phyloP scores from a whole-genome alignment of 106 monocot genomes.

The Chionographis japonica region DNA sequence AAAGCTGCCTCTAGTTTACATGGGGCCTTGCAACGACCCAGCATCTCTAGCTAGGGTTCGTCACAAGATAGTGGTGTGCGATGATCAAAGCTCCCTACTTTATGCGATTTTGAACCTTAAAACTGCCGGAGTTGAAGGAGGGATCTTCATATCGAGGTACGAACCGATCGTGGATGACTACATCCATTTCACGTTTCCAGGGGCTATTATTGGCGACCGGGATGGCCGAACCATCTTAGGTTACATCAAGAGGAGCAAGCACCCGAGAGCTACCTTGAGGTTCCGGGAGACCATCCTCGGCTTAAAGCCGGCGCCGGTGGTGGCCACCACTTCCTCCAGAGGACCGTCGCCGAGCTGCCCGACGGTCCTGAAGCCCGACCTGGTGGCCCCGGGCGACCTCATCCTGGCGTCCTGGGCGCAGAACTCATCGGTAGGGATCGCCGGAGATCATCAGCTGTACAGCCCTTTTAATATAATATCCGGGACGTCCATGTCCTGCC shows the following conservation, averaged over 20 bases:
- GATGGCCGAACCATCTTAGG: slow-evolving; percentile 19
- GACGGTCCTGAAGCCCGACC: slow-evolving; percentile 57
- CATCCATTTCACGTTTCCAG: slow-evolving; percentile 25
- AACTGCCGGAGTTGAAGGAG: slow-evolving; percentile 25
- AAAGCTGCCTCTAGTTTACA: slow-evolving; percentile 7
- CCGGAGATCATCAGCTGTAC: slow-evolving; percentile 3
- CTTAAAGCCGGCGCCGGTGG: slow-evolving; percentile 34
- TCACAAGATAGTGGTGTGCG: slow-evolving; percentile 19
- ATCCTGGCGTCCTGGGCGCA: slow-evolving; percentile 48
- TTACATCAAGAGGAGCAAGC: slow-evolving; percentile 24
- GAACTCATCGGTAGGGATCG: background rate
- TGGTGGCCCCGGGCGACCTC: slow-evolving; percentile 49
- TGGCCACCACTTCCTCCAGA: slow-evolving; percentile 42
- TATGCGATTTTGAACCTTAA: background rate
- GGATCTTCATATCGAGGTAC: slow-evolving; percentile 42
- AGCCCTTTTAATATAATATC: slow-evolving; percentile 25
- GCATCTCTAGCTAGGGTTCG: slow-evolving; percentile 1
- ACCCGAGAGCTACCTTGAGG: slow-evolving; percentile 22
- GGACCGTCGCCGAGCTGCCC: slow-evolving; percentile 45
- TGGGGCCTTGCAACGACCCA: slow-evolving; percentile 14
- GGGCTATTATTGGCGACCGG: slow-evolving; percentile 17
- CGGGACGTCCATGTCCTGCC: slow-evolving; percentile 73
- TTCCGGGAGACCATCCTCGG: slow-evolving; percentile 46
- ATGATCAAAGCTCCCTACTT: background rate
- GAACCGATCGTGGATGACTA: background rate